These are phyloP conservation scores for Solanum rostratum DNA, from an alignment of 257 asterid genomes.

Conservation along the genomic window DNA sequence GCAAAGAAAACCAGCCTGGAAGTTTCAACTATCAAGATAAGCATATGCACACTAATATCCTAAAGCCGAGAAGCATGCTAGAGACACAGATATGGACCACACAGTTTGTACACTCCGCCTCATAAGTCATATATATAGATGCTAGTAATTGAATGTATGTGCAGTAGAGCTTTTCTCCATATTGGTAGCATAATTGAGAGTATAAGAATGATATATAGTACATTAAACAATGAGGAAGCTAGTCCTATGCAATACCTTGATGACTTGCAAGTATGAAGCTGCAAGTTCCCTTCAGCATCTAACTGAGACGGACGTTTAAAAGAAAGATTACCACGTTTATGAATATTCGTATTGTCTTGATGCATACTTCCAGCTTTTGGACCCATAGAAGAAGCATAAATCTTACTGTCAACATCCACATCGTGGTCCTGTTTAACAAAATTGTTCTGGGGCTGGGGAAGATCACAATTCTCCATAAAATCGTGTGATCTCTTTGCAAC, in stretches of 20 bases:
- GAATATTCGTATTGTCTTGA: background rate
- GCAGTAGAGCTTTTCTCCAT: background rate
- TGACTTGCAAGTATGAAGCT: conserved; percentile 10
- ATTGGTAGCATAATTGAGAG: background rate
- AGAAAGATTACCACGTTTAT: background rate
- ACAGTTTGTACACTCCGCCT: background rate
- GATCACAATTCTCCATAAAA: conserved; percentile 70
- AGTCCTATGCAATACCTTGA: conserved; percentile 22
- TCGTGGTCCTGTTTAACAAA: conserved; percentile 25
- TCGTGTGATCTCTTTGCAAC: conserved; percentile 52
- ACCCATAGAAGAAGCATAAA: conserved; percentile 7
- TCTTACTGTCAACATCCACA: conserved; percentile 11
- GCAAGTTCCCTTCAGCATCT: conserved; percentile 12
- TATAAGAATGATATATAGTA: background rate
- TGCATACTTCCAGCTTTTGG: conserved; percentile 3
- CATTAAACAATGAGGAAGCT: background rate
- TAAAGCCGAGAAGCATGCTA: background rate
- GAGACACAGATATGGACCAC: background rate
- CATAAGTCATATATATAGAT: background rate
- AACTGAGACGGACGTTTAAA: conserved; percentile 13
- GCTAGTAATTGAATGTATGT: background rate
- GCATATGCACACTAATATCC: background rate
- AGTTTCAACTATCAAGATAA: background rate
- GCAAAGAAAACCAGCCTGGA: background rate
- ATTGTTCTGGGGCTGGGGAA: conserved; percentile 56